These are phyloP conservation scores for Raphidocelis subcapitata DNA, from an alignment of 139 green algal species.

Conservation along the genomic window DNA sequence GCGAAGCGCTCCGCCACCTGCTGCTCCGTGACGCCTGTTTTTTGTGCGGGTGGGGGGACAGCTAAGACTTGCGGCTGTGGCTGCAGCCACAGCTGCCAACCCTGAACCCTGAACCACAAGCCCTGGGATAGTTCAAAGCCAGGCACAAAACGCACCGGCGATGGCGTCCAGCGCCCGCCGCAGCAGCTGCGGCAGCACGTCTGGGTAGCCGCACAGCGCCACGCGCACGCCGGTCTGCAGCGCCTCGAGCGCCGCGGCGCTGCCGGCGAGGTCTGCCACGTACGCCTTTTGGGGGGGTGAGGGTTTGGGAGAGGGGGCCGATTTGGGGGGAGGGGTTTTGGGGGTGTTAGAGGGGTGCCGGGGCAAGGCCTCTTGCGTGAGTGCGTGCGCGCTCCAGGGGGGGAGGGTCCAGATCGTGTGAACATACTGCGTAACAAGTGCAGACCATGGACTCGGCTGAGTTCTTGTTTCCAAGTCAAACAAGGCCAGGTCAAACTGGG, in stretches of 20 bases:
- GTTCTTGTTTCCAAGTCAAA: constrained; percentile 10
- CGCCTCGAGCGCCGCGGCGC: constrained; percentile 23
- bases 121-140: background rate
- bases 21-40: constrained; percentile 4
- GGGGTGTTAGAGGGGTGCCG: too few relatives aligned
- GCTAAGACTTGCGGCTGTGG: too few relatives aligned
- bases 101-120: background rate
- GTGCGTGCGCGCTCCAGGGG: too few relatives aligned
- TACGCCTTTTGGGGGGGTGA: too few relatives aligned
- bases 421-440: background rate
- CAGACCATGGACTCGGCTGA: background rate
- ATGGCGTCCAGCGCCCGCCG: constrained; percentile 25
- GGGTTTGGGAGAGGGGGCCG: too few relatives aligned
- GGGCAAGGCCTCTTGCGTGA: too few relatives aligned
- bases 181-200: constrained; percentile 31
- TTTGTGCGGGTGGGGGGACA: too few relatives aligned
- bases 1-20: constrained; percentile 30
- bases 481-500: constrained; percentile 11
- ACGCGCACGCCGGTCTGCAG: constrained; percentile 32
- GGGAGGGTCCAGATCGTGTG: too few relatives aligned
- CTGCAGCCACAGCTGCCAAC: too few relatives aligned
- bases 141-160: background rate
- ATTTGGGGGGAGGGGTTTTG: too few relatives aligned
- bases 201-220: constrained; percentile 33
- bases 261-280: constrained; percentile 37